Conservation (phyloP, 371 early-diverging fungal species). For the Nosema muscidifuracis region DNA sequence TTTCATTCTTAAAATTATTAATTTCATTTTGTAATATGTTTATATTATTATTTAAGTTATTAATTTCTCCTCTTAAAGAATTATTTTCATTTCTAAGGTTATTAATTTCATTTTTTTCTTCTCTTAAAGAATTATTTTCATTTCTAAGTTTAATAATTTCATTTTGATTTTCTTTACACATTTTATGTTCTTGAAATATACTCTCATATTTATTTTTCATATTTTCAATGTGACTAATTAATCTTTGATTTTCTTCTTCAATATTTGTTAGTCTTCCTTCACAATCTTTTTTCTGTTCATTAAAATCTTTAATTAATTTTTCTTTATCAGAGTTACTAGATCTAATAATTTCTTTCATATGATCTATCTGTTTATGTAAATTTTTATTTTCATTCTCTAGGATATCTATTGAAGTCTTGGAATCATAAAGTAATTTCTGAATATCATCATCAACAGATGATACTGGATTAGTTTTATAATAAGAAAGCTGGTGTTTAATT, state of each 20-base stretch:
- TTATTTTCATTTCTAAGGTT: slow-evolving; percentile 2
- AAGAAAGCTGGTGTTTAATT: slow-evolving; percentile 50
- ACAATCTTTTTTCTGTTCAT: not conserved
- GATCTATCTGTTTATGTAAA: slow-evolving; percentile 10
- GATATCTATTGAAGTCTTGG: slow-evolving; percentile 23
- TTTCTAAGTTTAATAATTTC: not conserved
- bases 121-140: slow-evolving; percentile 6
- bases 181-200: slow-evolving; percentile 1
- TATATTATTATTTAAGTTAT: not conserved
- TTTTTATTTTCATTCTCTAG: slow-evolving; percentile 40
- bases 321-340: slow-evolving; percentile 11
- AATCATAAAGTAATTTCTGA: slow-evolving; percentile 46
- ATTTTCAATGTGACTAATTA: slow-evolving; percentile 36
- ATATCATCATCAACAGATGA: slow-evolving; percentile 23
- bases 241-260: slow-evolving; percentile 56
- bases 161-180: not conserved
- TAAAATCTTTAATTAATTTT: not conserved
- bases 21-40: not conserved
- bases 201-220: slow-evolving; percentile 4
- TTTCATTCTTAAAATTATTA: not conserved
- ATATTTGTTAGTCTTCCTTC: not conserved
- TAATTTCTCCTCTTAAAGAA: slow-evolving; percentile 1
- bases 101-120: slow-evolving; percentile 6
- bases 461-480: slow-evolving; percentile 6
- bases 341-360: slow-evolving; percentile 25